These are phyloP conservation scores for Sporobolus alterniflorus DNA, from an alignment of 202 grass and related monocot species.

Conservation along the genomic window DNA sequence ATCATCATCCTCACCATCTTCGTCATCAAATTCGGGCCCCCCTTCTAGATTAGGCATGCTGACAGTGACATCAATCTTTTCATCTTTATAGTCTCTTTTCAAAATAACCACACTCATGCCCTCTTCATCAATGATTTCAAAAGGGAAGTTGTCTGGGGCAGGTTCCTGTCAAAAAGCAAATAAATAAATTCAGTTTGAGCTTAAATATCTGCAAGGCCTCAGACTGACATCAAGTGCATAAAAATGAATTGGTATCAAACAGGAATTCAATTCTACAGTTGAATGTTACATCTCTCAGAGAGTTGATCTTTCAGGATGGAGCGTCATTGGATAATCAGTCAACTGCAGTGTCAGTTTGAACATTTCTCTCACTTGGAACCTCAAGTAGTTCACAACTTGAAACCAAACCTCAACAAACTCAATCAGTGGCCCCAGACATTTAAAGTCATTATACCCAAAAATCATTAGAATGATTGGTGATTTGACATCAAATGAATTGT, in stretches of 20 bases:
- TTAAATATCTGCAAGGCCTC: conserved; percentile 8
- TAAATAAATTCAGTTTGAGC: neutral
- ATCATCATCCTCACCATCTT: conserved; percentile 31
- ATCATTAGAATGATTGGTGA: conserved; percentile 25
- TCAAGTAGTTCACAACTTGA: conserved; percentile 25
- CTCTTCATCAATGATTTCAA: conserved; percentile 68
- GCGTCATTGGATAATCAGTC: neutral
- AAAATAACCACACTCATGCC: conserved; percentile 68
- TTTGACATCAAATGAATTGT: conserved; percentile 16
- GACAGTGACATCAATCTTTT: conserved; percentile 72
- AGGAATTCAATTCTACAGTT: neutral
- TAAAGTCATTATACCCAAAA: neutral
- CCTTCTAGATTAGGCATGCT: conserved; percentile 82
- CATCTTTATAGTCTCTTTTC: conserved; percentile 65
- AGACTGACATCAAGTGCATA: neutral
- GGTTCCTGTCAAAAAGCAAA: conserved; percentile 54
- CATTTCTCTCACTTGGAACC: neutral
- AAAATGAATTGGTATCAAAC: neutral
- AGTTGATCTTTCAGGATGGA: neutral
- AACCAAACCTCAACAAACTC: conserved; percentile 4
- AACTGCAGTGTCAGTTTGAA: conserved; percentile 2
- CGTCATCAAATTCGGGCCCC: conserved; percentile 51
- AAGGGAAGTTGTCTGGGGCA: conserved; percentile 67
- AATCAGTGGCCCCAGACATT: neutral
- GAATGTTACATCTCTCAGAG: conserved; percentile 14